A percentile compares a stretch with the other conserved stretches of the same genome.
Conservation (phyloP, 257 asterid species). For the Solanum pinnatisectum region DNA sequence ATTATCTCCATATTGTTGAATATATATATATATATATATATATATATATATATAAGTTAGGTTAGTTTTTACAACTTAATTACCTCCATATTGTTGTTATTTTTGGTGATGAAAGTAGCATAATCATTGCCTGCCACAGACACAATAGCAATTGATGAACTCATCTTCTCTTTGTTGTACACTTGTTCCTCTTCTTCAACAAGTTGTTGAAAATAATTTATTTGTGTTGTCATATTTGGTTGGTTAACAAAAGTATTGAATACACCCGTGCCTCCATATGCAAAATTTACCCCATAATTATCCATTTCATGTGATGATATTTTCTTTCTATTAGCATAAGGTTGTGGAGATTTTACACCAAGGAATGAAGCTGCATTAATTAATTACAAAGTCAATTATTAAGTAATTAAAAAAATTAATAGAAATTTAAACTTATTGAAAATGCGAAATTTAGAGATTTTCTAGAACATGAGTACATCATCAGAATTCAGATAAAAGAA, state of each 20-base stretch:
- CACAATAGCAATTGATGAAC: slow-evolving; percentile 44
- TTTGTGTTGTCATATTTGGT: slow-evolving; percentile 71
- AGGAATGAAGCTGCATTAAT: slow-evolving; percentile 32
- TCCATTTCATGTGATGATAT: not conserved
- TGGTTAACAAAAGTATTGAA: slow-evolving; percentile 37
- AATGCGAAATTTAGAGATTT: not conserved
- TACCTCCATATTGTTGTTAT: slow-evolving; percentile 17
- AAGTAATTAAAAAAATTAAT: too few relatives aligned
- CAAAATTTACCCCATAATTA: slow-evolving; percentile 48
- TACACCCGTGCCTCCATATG: slow-evolving; percentile 71
- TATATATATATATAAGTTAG: not conserved
- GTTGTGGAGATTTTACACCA: slow-evolving; percentile 37
- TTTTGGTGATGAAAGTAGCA: slow-evolving; percentile 28
- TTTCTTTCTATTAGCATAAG: slow-evolving; percentile 13
- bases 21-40: not conserved
- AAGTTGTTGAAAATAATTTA: slow-evolving; percentile 47
- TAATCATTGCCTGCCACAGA: slow-evolving; percentile 69
- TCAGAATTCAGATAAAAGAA: not conserved
- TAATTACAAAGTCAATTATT: not conserved
- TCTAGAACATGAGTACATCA: not conserved
- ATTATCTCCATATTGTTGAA: slow-evolving; percentile 12
- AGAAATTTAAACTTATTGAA: not conserved
- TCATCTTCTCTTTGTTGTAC: slow-evolving; percentile 20
- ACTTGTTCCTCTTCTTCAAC: slow-evolving; percentile 15
- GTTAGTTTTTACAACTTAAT: slow-evolving; percentile 15